Percentiles rank a stretch among this genome's conserved stretches.
Conservation (phyloP, 345 rosid species). For the Salix koriyanagi region DNA sequence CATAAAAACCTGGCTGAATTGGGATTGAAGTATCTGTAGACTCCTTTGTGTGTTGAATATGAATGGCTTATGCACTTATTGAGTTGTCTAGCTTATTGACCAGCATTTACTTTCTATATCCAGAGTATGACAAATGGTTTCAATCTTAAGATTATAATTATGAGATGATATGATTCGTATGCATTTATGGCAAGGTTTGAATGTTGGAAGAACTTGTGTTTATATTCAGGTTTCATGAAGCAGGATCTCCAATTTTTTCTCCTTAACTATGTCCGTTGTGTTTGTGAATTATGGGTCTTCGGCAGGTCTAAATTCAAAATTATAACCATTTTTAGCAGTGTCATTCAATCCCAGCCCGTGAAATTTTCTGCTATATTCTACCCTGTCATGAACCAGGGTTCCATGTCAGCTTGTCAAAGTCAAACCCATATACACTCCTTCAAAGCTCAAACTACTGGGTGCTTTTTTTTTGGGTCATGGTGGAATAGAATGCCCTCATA, state of each 20-base stretch:
- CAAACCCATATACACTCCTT: not conserved
- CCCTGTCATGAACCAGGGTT: not conserved
- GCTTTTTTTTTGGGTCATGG: too few relatives aligned
- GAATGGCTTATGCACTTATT: not conserved
- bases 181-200: not conserved
- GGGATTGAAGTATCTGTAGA: not conserved
- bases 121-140: not conserved
- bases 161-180: not conserved
- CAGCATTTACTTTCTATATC: not conserved
- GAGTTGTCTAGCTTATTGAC: not conserved
- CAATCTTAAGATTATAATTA: not conserved
- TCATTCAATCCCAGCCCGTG: not conserved
- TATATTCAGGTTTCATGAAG: not conserved
- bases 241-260: not conserved
- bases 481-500: too few relatives aligned
- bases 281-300: not conserved
- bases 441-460: not conserved
- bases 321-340: too few relatives aligned
- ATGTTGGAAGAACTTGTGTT: not conserved
- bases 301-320: not conserved
- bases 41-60: slow-evolving; percentile 3
- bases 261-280: not conserved
- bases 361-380: not conserved
- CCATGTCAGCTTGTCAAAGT: not conserved
- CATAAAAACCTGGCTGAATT: slow-evolving; percentile 14